Base-by-base conservation (phyloP, 2,329 filamentous ascomycete genomes). In the Aspergillus flavus region DNA sequence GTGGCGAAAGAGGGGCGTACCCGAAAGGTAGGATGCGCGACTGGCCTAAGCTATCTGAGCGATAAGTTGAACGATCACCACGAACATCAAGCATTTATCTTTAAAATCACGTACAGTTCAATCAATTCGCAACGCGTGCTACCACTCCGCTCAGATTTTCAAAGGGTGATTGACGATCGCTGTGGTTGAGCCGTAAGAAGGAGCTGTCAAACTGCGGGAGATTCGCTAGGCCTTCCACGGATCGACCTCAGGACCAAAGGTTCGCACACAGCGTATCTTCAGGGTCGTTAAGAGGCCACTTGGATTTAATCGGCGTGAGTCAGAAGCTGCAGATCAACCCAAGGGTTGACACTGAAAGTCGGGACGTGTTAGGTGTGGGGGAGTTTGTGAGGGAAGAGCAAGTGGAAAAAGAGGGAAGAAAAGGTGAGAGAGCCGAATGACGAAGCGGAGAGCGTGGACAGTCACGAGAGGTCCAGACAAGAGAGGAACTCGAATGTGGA, bases 191-290 rank as follows among this genome's bases (percentile, higher is more conserved):
- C 72, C 71, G 71, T 59, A 64, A 64, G 63, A 63, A 64, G 62
- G 32, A 71, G 73, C 71, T 71, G 71, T 74, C 72, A 72, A 72
- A 72, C 60, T 69, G 71, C 73, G 73, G 73, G 72, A 75, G 73
- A 75, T 73, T 71, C 61, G 62, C 72, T 72, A 67, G 62, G 64
- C 43, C 62, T 73, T 70, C 73, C 73, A 75, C 72, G 73, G 73
- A 67, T 74, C 71, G 52, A 32, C 46, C 41, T 50, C 63, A 68
- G 65, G 62, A 66, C 68, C 68, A 66, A 65, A 67, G 65, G 66
- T 69, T 68, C 69, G 61, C 62, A 48, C 16, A 61, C 57, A 64
- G 60, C 58, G 61, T 64, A 64, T 56, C 53, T 57, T 61, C 56
- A 41, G 45, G 56, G 41, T 56, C 41, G 39, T 57, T 30, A 39